phyloP scores from a whole-genome alignment of 352 stramenopile genomes.

The Phytophthora ramorum region DNA sequence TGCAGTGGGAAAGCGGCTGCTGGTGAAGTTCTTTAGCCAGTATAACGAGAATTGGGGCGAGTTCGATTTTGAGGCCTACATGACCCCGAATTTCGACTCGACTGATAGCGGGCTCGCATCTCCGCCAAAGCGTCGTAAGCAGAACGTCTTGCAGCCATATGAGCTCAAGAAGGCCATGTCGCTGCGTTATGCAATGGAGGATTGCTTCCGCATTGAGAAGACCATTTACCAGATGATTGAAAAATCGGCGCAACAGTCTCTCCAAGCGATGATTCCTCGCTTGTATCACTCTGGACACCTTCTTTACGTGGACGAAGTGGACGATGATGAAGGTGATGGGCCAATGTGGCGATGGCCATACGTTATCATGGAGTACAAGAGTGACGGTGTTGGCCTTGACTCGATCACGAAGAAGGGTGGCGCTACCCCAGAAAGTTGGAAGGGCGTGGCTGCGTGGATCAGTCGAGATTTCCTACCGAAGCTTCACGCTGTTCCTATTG shows the following conservation, averaged over 20 bases:
- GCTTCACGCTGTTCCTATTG: constrained; percentile 66
- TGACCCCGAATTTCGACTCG: constrained; percentile 58
- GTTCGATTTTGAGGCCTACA: constrained; percentile 74
- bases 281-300: constrained; percentile 64
- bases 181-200: constrained; percentile 77
- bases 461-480: constrained; percentile 62
- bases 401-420: constrained; percentile 61
- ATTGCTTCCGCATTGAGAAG: constrained; percentile 75
- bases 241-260: constrained; percentile 15
- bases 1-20: constrained; percentile 55
- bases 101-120: constrained; percentile 10
- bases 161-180: constrained; percentile 66
- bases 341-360: constrained; percentile 89
- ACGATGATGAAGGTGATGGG: constrained; percentile 70
- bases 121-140: constrained; percentile 54
- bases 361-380: constrained; percentile 75
- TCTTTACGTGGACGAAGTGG: constrained; percentile 65
- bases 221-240: constrained; percentile 65
- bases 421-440: constrained; percentile 56
- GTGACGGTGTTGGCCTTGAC: constrained; percentile 56
- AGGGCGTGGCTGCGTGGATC: constrained; percentile 63
- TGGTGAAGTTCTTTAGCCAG: constrained; percentile 89
- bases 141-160: constrained; percentile 45
- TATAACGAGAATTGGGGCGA: constrained; percentile 87
- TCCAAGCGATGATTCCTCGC: constrained; percentile 53